Evolutionary conservation across 768 basidiomycete genomes (phyloP).

Genomic region (Nevesoporus exiguus): DNA sequence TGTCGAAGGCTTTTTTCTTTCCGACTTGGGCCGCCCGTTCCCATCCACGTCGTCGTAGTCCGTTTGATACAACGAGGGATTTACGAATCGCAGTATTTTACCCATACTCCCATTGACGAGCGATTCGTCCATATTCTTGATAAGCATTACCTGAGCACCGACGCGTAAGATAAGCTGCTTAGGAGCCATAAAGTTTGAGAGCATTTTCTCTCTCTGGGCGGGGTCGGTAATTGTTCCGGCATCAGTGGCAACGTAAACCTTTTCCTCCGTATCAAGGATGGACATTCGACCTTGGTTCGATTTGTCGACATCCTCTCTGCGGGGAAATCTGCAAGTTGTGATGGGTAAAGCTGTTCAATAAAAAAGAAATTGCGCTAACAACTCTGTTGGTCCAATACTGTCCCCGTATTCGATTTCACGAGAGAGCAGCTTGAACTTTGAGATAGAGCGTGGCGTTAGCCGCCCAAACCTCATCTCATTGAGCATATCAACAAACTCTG

Average conservation of each 20-base stretch:
- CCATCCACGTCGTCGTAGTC: conserved; percentile 36
- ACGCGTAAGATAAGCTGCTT: conserved; percentile 62
- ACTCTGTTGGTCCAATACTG: conserved; percentile 83
- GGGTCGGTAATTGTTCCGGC: conserved; percentile 53
- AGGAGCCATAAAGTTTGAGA: conserved; percentile 91
- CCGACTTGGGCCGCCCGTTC: conserved; percentile 36
- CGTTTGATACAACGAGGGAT: conserved; percentile 46
- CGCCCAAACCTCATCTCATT: conserved; percentile 97
- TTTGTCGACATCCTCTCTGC: conserved; percentile 85
- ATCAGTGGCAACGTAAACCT: conserved; percentile 58
- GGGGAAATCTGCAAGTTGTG: conserved; percentile 67
- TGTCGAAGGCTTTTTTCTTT: conserved; percentile 26
- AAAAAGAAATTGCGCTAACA: conserved; percentile 48
- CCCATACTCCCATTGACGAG: conserved; percentile 97
- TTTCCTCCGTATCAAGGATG: conserved; percentile 50
- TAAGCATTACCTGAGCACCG: conserved; percentile 91
- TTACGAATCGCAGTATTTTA: conserved; percentile 69
- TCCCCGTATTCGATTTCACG: conserved; percentile 74
- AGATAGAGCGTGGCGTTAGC: conserved; percentile 61
- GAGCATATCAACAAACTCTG: conserved; percentile 93
- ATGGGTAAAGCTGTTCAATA: neutral
- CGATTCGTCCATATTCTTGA: conserved; percentile 88
- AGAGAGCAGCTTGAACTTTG: conserved; percentile 65
- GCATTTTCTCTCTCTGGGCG: conserved; percentile 68
- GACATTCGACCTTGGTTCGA: conserved; percentile 73